Evolutionary conservation across 1,284 basidiomycete species (phyloP).

Genomic region (Ceratobasidium papillatum): DNA sequence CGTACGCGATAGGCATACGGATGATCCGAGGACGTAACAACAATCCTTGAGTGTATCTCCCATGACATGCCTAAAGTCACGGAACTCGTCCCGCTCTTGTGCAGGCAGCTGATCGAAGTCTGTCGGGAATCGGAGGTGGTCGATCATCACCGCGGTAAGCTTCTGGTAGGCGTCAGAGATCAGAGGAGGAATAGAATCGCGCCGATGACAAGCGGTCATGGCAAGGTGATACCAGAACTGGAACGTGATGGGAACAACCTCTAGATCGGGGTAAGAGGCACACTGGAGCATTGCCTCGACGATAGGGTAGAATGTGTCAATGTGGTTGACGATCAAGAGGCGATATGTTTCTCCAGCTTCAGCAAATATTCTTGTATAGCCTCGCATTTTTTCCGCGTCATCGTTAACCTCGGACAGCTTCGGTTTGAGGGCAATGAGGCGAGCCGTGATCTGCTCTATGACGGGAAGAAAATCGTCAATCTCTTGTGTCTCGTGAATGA

Average conservation of each 20-base stretch:
- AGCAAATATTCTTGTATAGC: conserved; percentile 90
- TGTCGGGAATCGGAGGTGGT: conserved; percentile 90
- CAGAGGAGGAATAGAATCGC: conserved; percentile 68
- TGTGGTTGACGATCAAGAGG: conserved; percentile 87
- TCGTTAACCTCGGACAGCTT: conserved; percentile 68
- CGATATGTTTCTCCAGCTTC: conserved; percentile 98
- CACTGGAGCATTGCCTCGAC: conserved; percentile 96
- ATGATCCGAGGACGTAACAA: conserved; percentile 91
- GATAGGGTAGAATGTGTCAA: conserved; percentile 90
- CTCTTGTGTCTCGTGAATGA: conserved; percentile 99
- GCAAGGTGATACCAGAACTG: conserved; percentile 94
- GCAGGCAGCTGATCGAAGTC: conserved; percentile 72
- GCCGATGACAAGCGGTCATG: conserved; percentile 71
- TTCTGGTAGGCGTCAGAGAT: conserved; percentile 85
- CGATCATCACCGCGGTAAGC: conserved; percentile 88
- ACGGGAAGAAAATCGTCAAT: conserved; percentile 92
- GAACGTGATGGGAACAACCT: conserved; percentile 98
- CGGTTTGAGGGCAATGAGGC: conserved; percentile 76
- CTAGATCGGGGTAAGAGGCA: conserved; percentile 91
- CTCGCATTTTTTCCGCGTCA: conserved; percentile 89
- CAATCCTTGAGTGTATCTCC: conserved; percentile 99
- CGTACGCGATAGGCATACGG: conserved; percentile 82
- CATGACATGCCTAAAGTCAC: conserved; percentile 96
- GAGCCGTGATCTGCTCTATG: conserved; percentile 87
- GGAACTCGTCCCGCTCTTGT: conserved; percentile 93